Evolutionary conservation across 345 rosid genomes (phyloP).

Genomic region (Diplotaxis tenuifolia): DNA sequence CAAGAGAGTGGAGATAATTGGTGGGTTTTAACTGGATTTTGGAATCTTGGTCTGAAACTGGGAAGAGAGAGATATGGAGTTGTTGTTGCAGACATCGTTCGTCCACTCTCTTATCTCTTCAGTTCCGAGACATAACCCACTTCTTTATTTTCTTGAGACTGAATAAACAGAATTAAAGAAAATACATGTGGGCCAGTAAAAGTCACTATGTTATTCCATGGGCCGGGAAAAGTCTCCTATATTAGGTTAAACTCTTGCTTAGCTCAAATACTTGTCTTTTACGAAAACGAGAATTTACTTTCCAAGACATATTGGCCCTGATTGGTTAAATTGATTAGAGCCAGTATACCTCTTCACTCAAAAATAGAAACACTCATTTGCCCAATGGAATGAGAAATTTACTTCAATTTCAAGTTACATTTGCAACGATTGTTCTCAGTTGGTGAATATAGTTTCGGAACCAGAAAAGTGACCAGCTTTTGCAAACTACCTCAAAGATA

Average conservation of each 20-base stretch:
- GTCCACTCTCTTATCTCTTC: constrained; percentile 20
- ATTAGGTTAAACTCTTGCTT: neutral
- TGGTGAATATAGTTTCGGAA: no score
- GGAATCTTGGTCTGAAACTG: constrained; percentile 37
- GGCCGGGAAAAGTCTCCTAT: neutral
- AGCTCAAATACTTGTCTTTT: no score
- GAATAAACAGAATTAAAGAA: neutral
- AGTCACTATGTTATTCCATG: neutral
- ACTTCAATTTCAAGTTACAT: no score
- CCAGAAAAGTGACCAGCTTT: no score
- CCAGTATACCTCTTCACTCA: no score
- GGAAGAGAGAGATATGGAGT: constrained; percentile 35
- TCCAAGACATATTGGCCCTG: no score
- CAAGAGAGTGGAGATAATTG: constrained; percentile 27
- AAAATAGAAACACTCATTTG: no score
- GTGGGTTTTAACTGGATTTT: constrained; percentile 24
- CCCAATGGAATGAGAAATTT: no score
- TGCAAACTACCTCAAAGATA: no score
- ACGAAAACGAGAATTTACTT: no score
- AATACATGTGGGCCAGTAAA: neutral
- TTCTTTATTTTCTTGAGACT: constrained; percentile 1
- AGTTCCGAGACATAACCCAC: constrained; percentile 18
- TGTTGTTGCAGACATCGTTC: constrained; percentile 30
- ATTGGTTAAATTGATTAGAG: no score
- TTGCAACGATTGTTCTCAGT: no score